These are phyloP conservation scores for Clonostachys chloroleuca DNA, from an alignment of 2,329 filamentous ascomycete species.

Conservation along the genomic window DNA sequence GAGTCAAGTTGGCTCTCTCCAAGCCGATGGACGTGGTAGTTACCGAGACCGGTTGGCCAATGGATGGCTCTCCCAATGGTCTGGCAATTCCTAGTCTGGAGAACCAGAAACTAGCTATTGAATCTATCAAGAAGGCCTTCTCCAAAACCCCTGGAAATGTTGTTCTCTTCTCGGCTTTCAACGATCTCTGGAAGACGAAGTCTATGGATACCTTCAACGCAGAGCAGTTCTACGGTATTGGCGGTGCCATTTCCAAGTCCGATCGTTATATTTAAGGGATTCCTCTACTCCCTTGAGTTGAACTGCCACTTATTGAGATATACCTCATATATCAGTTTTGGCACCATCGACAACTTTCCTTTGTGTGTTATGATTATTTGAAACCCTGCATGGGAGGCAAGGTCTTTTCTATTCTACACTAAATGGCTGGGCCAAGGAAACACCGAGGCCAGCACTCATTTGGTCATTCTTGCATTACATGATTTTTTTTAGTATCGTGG, in stretches of 20 bases:
- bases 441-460: no score
- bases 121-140: slow-evolving; percentile 59
- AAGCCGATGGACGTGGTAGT: slow-evolving; percentile 61
- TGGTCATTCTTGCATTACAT: no score
- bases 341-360: no score
- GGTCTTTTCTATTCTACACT: no score
- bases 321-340: no score
- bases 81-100: slow-evolving; percentile 62
- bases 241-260: slow-evolving; percentile 17
- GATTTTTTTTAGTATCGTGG: no score
- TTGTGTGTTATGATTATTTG: no score
- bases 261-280: neutral
- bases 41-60: slow-evolving; percentile 84
- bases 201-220: slow-evolving; percentile 58
- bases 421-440: no score
- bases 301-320: no score
- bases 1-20: slow-evolving; percentile 34
- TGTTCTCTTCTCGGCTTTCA: slow-evolving; percentile 75
- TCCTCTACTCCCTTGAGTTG: no score
- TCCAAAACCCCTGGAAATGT: slow-evolving; percentile 42
- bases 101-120: slow-evolving; percentile 63
- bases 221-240: slow-evolving; percentile 75
- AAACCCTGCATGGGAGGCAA: no score
- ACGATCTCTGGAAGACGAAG: slow-evolving; percentile 75
- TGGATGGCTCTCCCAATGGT: slow-evolving; percentile 60